Evolutionary conservation across 2,329 filamentous ascomycete genomes (phyloP).

Genomic region (Fusarium liriodendri): DNA sequence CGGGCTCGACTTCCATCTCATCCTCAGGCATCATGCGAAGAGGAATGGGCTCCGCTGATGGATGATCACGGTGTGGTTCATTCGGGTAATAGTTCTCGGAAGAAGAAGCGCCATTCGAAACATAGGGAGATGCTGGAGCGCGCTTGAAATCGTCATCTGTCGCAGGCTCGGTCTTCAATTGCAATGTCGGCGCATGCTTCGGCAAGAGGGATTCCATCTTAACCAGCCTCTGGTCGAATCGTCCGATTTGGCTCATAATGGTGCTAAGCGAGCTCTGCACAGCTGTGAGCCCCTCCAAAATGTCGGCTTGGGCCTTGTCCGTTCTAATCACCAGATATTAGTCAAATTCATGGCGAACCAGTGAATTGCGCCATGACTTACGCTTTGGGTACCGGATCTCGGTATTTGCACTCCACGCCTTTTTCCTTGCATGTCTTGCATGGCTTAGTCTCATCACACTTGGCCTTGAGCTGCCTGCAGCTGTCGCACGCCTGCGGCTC

Average conservation of each 20-base stretch:
- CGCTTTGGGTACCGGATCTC: slow-evolving; percentile 92
- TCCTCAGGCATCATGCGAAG: slow-evolving; percentile 55
- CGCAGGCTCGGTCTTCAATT: slow-evolving; percentile 44
- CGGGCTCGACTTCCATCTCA: slow-evolving; percentile 63
- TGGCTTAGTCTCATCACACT: slow-evolving; percentile 88
- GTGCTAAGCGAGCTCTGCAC: slow-evolving; percentile 53
- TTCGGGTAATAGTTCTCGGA: slow-evolving; percentile 35
- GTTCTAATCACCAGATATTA: slow-evolving; percentile 52
- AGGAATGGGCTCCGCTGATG: slow-evolving; percentile 41
- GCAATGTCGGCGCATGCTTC: slow-evolving; percentile 27
- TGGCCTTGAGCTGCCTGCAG: slow-evolving; percentile 88
- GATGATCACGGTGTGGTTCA: slow-evolving; percentile 42
- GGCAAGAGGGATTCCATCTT: slow-evolving; percentile 49
- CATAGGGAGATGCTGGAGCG: slow-evolving; percentile 34
- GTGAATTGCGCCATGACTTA: slow-evolving; percentile 56
- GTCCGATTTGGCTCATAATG: slow-evolving; percentile 52
- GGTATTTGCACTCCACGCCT: slow-evolving; percentile 84
- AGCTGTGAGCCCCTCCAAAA: slow-evolving; percentile 64
- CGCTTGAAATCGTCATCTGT: slow-evolving; percentile 47
- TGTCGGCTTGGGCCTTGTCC: slow-evolving; percentile 71
- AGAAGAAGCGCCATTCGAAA: slow-evolving; percentile 33
- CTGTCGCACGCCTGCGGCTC: slow-evolving; percentile 84
- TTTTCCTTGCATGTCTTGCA: slow-evolving; percentile 92
- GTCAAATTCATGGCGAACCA: neutral
- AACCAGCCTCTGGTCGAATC: slow-evolving; percentile 52